Base-by-base conservation (phyloP, 345 rosid species). In the Euphorbia tirucalli region DNA sequence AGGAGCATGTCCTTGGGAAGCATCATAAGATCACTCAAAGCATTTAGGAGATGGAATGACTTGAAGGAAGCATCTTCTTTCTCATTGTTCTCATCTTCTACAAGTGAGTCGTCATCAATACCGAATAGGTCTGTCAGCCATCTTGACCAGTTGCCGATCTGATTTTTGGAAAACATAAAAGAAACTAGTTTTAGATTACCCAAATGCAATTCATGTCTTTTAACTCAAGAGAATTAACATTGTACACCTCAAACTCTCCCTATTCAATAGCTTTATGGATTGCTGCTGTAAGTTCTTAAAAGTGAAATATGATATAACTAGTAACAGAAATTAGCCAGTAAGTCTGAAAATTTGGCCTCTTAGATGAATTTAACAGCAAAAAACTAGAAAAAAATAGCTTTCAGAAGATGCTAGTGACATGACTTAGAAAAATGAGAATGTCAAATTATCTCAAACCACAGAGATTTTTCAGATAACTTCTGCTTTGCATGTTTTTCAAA, bases 71-170 rank as follows among this genome's bases (percentile, higher is more conserved):
- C 58, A 43, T 87, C 92, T 52, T 69, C 74, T 74, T 80, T 69
- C 32, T 78, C 73, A 63, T 76, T 82, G 66, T 66, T 72, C 37
- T 74, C 87, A 71, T 79, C 83, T 19, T 84, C 80, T 74, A 79
- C 82, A 52, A 44, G 67, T 13, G 71, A 64, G 44, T 85, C 88
- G 57, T 81, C 91, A 48, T 92, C 95, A 31, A 85, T 84, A 41
- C 96, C 97, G 61, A 94, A 94, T 27, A 90, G 77, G 80, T 94
- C 95, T 54, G 88, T 85, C 72, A 92, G 87, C 97, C 96, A 94
- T 81, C 97, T 87, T 1, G 97, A 92, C 96, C 97, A 94, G 90
- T 92, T 92, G 60, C 98, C 97, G 76, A 90, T 89, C 96, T 94
- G 88, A 69, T 31, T 77, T 52, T 57, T 71, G 75, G 56, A 69